Conservation (phyloP, 192 early-diverging fungal genomes). For the Obelidium mucronatum region DNA sequence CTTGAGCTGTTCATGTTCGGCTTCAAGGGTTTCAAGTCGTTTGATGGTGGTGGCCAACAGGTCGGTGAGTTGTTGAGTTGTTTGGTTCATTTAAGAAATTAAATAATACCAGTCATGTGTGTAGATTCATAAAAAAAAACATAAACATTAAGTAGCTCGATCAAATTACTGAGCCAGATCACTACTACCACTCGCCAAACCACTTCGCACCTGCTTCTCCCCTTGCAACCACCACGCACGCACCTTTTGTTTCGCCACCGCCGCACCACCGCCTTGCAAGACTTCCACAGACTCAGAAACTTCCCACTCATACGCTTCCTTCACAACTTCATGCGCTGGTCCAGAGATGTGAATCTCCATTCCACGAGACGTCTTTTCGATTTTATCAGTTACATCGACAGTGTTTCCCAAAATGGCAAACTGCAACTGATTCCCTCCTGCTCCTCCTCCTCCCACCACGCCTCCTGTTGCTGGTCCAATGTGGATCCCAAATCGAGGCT, state of each 20-base stretch:
- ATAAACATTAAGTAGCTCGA: too few species aligned
- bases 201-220: too few species aligned
- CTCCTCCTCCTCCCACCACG: constrained; percentile 47
- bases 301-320: constrained; percentile 29
- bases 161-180: too few species aligned
- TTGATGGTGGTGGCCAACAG: too few species aligned
- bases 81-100: too few species aligned
- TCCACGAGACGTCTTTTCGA: constrained; percentile 50
- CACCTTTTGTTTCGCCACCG: constrained; percentile 29
- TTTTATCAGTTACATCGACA: constrained; percentile 43
- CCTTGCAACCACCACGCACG: constrained; percentile 44
- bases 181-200: too few species aligned
- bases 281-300: constrained; percentile 23
- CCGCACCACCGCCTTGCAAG: too few species aligned
- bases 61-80: too few species aligned
- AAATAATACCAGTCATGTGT: too few species aligned
- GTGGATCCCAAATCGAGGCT: constrained; percentile 53
- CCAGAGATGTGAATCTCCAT: constrained; percentile 47
- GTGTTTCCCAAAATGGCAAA: constrained; percentile 50
- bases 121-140: too few species aligned
- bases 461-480: constrained; percentile 50
- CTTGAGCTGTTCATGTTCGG: too few species aligned
- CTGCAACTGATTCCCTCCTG: constrained; percentile 42
- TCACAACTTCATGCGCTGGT: constrained; percentile 44
- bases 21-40: too few species aligned